Conservation (phyloP, 73 alveolate genomes). For the Stentor roeselii region DNA sequence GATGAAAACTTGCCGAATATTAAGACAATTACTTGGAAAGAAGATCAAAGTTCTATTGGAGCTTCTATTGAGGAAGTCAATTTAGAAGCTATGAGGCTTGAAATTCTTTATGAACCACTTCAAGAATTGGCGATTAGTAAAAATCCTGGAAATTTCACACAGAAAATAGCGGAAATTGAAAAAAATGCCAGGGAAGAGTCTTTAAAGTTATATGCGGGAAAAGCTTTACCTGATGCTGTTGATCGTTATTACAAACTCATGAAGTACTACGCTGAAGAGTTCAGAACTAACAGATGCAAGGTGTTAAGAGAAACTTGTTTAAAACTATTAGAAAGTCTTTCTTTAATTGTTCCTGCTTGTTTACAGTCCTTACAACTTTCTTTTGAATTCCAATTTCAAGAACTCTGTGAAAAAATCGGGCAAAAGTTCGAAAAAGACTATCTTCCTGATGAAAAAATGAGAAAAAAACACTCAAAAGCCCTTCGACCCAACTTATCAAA, state of each 20-base stretch:
- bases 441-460: constrained; percentile 38
- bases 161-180: constrained; percentile 66
- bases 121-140: constrained; percentile 16
- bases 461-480: constrained; percentile 38
- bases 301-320: constrained; percentile 74
- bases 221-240: constrained; percentile 80
- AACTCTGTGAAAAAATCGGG: constrained; percentile 27
- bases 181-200: constrained; percentile 73
- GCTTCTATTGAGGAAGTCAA: not conserved
- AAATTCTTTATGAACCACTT: not conserved
- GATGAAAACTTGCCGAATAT: not conserved
- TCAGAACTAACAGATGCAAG: constrained; percentile 73
- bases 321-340: constrained; percentile 34
- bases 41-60: not conserved
- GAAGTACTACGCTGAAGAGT: constrained; percentile 79
- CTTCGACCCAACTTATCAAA: constrained; percentile 62
- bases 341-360: constrained; percentile 31
- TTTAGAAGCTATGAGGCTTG: not conserved
- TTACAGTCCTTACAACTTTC: constrained; percentile 32
- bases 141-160: constrained; percentile 47
- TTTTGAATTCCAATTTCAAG: constrained; percentile 5
- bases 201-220: constrained; percentile 82
- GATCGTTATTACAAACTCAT: constrained; percentile 62
- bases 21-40: not conserved
- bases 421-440: constrained; percentile 29